These are phyloP conservation scores for Oenanthe javanica DNA, from an alignment of 140 eudicot genomes.

Conservation along the genomic window DNA sequence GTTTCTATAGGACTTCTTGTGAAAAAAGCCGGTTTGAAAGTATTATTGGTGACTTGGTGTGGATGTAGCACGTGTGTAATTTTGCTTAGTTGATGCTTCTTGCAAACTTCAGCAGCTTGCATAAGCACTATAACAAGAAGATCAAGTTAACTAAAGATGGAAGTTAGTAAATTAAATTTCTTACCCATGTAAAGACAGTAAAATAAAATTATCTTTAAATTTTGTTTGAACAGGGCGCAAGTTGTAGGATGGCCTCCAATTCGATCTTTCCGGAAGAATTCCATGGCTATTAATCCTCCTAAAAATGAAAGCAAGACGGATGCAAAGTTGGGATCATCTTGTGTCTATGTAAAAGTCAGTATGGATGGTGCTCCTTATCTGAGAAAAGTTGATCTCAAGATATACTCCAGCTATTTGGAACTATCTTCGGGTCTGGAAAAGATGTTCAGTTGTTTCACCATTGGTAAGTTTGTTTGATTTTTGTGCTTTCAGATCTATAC, in stretches of 20 bases:
- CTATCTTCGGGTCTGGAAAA: conserved; percentile 21
- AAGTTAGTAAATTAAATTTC: neutral
- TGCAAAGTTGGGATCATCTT: conserved; percentile 18
- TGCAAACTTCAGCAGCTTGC: neutral
- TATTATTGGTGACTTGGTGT: neutral
- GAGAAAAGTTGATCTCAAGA: conserved; percentile 26
- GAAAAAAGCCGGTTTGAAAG: neutral
- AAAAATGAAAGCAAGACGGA: conserved; percentile 15
- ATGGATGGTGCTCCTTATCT: conserved; percentile 47
- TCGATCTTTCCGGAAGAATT: conserved; percentile 26
- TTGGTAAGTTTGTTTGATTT: neutral
- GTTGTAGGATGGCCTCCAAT: conserved; percentile 39
- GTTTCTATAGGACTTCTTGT: neutral
- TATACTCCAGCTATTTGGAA: conserved; percentile 9
- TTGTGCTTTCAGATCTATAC: neutral
- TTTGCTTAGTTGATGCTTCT: neutral
- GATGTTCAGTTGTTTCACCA: conserved; percentile 28
- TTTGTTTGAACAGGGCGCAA: conserved; percentile 19
- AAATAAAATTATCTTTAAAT: neutral
- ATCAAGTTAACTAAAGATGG: neutral
- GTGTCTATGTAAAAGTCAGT: conserved; percentile 34
- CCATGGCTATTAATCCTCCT: conserved; percentile 25
- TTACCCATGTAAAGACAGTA: neutral
- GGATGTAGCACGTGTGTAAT: neutral
- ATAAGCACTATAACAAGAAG: neutral